Evolutionary conservation across 2,329 filamentous ascomycete species (phyloP), one percentile per base, ranked within the genome.

Genomic region (Lizonia empirigonia): DNA sequence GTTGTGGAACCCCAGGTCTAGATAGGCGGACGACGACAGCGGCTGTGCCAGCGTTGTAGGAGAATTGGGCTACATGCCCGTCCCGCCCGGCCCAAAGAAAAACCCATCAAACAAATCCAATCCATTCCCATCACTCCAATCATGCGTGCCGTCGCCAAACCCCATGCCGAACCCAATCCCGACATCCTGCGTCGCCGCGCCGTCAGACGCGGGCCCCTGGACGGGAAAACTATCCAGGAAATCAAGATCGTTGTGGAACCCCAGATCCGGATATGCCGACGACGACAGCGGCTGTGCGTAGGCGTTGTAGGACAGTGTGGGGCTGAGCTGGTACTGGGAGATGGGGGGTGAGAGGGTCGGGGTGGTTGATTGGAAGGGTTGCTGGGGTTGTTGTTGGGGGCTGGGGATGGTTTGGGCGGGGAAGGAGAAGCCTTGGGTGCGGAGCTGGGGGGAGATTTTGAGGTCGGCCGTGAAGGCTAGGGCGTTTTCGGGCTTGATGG

Each of bases 81-180:
- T 61, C 23, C 62, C 62, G 0, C 62, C 62, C 1, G 59, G 59
- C 2, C 64, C 65, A 22, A 68, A 68, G 50, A 68, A 68, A 68
- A 90, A 90, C 0, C 85, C 84, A 65, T 89, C 87, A 71, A 90
- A 89, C 10, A 80, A 53, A 67, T 80, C 77, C 27, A 77, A 64
- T 6, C 73, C 71, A 44, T 68, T 71, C 1, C 72, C 73, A 46
- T 75, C 74, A 29, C 68, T 72, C 72, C 73, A 87, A 62, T 88
- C 86, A 59, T 87, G 84, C 65, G 85, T 77, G 5, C 74, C 74
- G 38, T 74, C 75, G 15, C 66, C 68, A 44, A 74, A 70, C 2
- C 64, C 72, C 71, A 75, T 72, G 19, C 72, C 73, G 49, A 78
- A 85, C 0, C 85, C 85, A 36, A 89, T 78, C 0, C 85, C 85